Evolutionary conservation across 306 rosid species (phyloP), one percentile per base, ranked within the genome.

Genomic region (Elaeagnus macrophylla): DNA sequence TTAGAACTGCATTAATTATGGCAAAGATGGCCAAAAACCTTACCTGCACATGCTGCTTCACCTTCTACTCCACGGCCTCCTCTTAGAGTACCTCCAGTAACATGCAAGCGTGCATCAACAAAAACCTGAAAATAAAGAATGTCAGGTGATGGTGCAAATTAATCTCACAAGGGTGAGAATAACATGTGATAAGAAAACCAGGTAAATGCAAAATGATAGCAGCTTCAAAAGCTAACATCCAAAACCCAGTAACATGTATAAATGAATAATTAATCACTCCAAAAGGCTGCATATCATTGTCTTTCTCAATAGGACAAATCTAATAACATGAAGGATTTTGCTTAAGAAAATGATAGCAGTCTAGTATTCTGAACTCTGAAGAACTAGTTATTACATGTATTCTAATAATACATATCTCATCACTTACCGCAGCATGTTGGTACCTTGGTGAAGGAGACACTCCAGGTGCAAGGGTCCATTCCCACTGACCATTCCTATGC

Each of bases 401-500:
- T 56, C 53, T 10, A 25, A 25, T 25, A 61, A 52, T 47, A 17
- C 51, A 75, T 57, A 54, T 25, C 32, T 1, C 4, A 25, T 43
- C 37, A 84, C 93, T 83, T 85, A 93, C 99, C 72, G 96, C 95
- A 57, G 99, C 96, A 71, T 93, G 99, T 70, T 93, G 81, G 67
- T 93, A 93, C 70, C 99, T 84, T 53, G 94, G 82, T 55, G 99
- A 88, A 53, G 99, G 96, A 69, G 99, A 93, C 64, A 87, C 99
- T 64, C 96, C 99, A 38, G 99, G 99, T 59, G 99, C 99, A 62
- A 83, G 95, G 60, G 96, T 93, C 99, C 99, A 93, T 62, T 93
- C 99, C 99, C 99, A 93, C 75, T 79, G 90, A 56, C 96, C 95
- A 75, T 83, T 93, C 71, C 96, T 81, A 79, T 93, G 99, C 96